Base-by-base conservation (phyloP, 2,329 filamentous ascomycete species). In the Apiospora koreana region DNA sequence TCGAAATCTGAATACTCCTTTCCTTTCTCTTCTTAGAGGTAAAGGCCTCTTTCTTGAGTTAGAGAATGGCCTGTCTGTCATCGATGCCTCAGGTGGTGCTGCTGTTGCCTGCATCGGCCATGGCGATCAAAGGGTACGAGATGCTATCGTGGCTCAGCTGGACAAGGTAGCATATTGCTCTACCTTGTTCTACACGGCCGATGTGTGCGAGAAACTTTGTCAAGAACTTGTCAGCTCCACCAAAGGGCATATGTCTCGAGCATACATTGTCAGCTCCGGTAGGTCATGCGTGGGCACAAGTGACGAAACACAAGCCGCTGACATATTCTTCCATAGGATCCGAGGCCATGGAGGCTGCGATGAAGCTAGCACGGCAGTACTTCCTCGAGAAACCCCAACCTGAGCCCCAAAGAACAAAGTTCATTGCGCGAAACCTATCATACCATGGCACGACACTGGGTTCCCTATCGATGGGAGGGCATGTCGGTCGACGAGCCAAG, bases 391-490 rank as follows among this genome's bases (percentile, higher is more conserved):
- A 87, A 46, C 72, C 77, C 1, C 79, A 81, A 0, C 81, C 87
- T 0, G 85, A 93, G 73, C 83, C 86, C 1, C 79, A 84, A 48
- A 85, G 92, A n/a, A 84, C 80, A 0, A 83, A 86, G 14, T 93
- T 94, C 79, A 93, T 95, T 74, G 86, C 90, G 4, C 86, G 92
- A 18, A 80, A 86, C 45, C 85, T 89, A 54, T 93, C 91, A 5
- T 95, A 93, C 74, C 93, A 95, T 73, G 93, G 92, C 10, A 90
- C 86, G 4, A 94, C 92, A 0, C 80, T 94, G 0, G 92, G 92
- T 0, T 85, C 92, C 1, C 83, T 94, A 69, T 86, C 87, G 0
- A 83, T 92, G 21, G 86, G 91, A 12, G 91, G 91, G 12, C 89
- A 94, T 77, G 80, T 85, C 4, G 82, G 83, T 6, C 85, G 93